Evolutionary conservation across 306 rosid species (phyloP).

Genomic region (Mimosa bimucronata): DNA sequence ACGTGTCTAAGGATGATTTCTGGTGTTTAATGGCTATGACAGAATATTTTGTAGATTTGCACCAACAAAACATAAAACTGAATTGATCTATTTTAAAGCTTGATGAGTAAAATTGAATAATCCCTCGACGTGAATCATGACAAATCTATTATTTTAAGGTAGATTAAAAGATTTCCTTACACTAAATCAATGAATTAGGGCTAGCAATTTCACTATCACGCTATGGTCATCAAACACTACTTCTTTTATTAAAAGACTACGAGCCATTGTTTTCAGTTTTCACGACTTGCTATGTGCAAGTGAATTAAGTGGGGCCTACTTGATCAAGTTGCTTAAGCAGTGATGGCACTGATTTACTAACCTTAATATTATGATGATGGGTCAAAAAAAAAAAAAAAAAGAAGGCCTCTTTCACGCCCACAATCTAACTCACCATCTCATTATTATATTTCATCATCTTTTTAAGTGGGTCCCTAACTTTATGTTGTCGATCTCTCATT

Average conservation of each 20-base stretch:
- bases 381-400: constrained; percentile 40
- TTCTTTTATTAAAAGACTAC: constrained; percentile 26
- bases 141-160: background rate
- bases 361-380: constrained; percentile 29
- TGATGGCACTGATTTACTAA: constrained; percentile 55
- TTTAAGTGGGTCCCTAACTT: constrained; percentile 26
- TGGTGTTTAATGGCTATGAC: too few relatives aligned
- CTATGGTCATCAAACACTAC: constrained; percentile 23
- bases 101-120: background rate
- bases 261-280: background rate
- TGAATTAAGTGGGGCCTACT: constrained; percentile 43
- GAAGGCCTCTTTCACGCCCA: constrained; percentile 40
- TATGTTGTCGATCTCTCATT: constrained; percentile 25
- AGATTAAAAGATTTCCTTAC: background rate
- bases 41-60: too few relatives aligned
- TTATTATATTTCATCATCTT: background rate
- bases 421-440: constrained; percentile 23
- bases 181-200: constrained; percentile 14
- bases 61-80: too few relatives aligned
- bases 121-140: background rate
- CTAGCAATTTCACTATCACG: constrained; percentile 32
- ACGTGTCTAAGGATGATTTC: too few relatives aligned
- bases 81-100: background rate
- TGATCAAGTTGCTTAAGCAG: constrained; percentile 54
- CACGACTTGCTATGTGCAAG: constrained; percentile 9